A percentile compares a stretch with the other conserved stretches of the same genome.
These are phyloP conservation scores for Xylaria palmicola DNA, from an alignment of 495 filamentous ascomycete genomes.

Conservation along the genomic window DNA sequence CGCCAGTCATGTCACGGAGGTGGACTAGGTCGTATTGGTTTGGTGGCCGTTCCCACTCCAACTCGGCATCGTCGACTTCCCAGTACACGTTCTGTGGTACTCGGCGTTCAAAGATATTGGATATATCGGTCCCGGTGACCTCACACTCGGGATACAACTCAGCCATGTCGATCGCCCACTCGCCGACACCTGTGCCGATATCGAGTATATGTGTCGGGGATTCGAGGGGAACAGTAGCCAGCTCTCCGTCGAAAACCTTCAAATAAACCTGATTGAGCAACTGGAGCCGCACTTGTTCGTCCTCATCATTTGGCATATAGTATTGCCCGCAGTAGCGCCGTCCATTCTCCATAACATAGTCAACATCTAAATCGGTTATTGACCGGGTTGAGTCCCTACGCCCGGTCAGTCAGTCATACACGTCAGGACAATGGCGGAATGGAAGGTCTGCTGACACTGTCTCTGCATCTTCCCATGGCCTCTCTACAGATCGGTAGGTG, in stretches of 20 bases:
- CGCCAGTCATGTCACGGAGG: constrained; percentile 60
- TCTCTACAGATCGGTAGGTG: constrained; percentile 22
- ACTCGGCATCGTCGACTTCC: constrained; percentile 67
- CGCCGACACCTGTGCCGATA: constrained; percentile 66
- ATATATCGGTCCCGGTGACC: constrained; percentile 69
- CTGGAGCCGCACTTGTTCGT: constrained; percentile 69
- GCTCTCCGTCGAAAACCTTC: constrained; percentile 56
- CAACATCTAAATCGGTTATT: constrained; percentile 54
- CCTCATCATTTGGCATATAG: constrained; percentile 74
- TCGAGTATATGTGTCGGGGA: constrained; percentile 60
- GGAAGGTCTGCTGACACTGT: constrained; percentile 40
- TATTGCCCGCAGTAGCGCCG: constrained; percentile 69
- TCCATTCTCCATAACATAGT: constrained; percentile 60
- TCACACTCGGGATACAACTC: constrained; percentile 60
- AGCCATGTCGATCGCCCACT: constrained; percentile 75
- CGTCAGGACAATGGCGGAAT: neutral
- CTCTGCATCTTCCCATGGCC: constrained; percentile 35
- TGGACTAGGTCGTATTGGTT: constrained; percentile 67
- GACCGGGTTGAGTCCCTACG: constrained; percentile 50
- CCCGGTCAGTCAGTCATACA: constrained; percentile 8
- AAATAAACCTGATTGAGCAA: constrained; percentile 67
- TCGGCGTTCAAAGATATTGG: constrained; percentile 53
- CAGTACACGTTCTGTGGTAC: constrained; percentile 66
- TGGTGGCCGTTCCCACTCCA: constrained; percentile 54
- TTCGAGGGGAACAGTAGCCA: constrained; percentile 59